phyloP scores from a whole-genome alignment of 2,329 filamentous ascomycete genomes.

The Colletotrichum tofieldiae region DNA sequence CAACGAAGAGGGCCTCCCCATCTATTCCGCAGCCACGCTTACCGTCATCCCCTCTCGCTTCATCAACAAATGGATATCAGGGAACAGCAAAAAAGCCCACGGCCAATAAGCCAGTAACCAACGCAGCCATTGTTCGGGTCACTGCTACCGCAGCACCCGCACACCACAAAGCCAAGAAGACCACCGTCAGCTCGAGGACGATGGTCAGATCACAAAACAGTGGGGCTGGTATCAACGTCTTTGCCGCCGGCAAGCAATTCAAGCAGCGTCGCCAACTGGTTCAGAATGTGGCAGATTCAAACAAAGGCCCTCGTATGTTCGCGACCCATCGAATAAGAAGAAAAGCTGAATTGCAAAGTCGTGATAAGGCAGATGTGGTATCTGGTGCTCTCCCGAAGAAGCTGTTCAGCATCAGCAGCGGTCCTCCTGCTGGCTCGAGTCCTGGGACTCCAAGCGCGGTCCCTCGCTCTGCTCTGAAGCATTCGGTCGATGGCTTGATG shows the following conservation, averaged over 20 bases:
- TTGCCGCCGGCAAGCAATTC: constrained; percentile 57
- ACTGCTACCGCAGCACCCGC: constrained; percentile 43
- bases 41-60: not conserved
- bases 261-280: constrained; percentile 56
- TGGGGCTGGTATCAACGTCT: constrained; percentile 58
- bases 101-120: not conserved
- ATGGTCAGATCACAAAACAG: constrained; percentile 20
- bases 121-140: not conserved
- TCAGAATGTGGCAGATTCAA: constrained; percentile 59
- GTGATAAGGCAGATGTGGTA: constrained; percentile 61
- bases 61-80: constrained; percentile 49
- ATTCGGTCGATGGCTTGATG: not conserved
- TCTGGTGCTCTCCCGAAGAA: constrained; percentile 47
- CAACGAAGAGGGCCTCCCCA: not conserved
- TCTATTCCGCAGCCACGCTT: constrained; percentile 7
- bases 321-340: constrained; percentile 55
- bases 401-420: constrained; percentile 50
- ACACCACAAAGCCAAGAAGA: constrained; percentile 44
- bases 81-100: constrained; percentile 53
- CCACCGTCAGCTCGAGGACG: constrained; percentile 25
- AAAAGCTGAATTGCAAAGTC: constrained; percentile 59
- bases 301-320: constrained; percentile 59
- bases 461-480: constrained; percentile 31
- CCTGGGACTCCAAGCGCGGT: not conserved
- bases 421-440: constrained; percentile 32